A percentile compares a stretch with the other conserved stretches of the same genome.
Evolutionary conservation across 2,329 filamentous ascomycete species (phyloP).

Genomic region (Alternaria triticimaculans): DNA sequence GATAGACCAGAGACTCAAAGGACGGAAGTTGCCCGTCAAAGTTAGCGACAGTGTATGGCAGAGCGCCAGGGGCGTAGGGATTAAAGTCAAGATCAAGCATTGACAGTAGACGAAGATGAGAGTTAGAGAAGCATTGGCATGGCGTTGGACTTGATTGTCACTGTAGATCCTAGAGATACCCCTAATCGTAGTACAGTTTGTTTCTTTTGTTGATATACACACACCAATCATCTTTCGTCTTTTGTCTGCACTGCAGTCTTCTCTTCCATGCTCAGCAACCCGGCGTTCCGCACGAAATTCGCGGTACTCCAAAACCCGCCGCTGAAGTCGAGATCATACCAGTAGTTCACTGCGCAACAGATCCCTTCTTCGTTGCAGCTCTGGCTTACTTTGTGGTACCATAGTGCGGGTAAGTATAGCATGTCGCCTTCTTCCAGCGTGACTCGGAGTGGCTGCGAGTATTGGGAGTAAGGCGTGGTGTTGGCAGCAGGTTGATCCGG

Average conservation of each 20-base stretch:
- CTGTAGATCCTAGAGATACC: slow-evolving; percentile 35
- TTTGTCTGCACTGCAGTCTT: not conserved
- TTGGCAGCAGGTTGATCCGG: slow-evolving; percentile 62
- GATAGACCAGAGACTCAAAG: slow-evolving; percentile 79
- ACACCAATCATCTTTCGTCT: not conserved
- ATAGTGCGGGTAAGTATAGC: slow-evolving; percentile 81
- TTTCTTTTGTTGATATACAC: not conserved
- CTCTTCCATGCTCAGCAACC: slow-evolving; percentile 26
- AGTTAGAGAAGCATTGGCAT: slow-evolving; percentile 5
- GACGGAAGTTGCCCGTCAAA: slow-evolving; percentile 74
- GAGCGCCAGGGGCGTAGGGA: slow-evolving; percentile 62
- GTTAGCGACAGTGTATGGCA: slow-evolving; percentile 79
- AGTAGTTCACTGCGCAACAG: slow-evolving; percentile 83
- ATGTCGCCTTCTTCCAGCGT: slow-evolving; percentile 77
- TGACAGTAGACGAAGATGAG: not conserved
- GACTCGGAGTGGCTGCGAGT: slow-evolving; percentile 68
- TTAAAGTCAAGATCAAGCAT: slow-evolving; percentile 42
- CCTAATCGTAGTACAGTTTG: slow-evolving; percentile 17
- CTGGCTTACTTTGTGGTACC: slow-evolving; percentile 83
- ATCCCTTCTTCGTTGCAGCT: slow-evolving; percentile 71
- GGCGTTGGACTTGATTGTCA: slow-evolving; percentile 20
- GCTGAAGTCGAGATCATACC: slow-evolving; percentile 82
- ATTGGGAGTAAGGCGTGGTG: slow-evolving; percentile 64
- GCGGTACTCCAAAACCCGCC: slow-evolving; percentile 70
- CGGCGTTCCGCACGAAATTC: slow-evolving; percentile 56